Conservation (phyloP, 768 basidiomycete genomes). For the Trametes gibbosa region DNA sequence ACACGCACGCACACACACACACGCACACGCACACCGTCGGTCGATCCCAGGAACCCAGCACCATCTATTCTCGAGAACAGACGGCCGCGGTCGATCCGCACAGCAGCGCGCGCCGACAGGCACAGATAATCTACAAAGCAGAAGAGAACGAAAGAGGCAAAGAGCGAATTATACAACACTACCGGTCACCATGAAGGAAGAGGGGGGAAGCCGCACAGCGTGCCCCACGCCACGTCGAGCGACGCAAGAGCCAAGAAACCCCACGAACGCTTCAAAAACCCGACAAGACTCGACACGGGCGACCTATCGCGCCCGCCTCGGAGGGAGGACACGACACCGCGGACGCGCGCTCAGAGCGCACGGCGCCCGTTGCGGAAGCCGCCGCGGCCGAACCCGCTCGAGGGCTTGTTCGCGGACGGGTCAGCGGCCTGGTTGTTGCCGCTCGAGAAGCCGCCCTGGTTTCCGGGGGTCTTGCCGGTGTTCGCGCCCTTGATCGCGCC, state of each 20-base stretch:
- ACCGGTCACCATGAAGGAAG: background rate
- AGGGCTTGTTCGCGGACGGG: slow-evolving; percentile 1
- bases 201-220: background rate
- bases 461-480: slow-evolving; percentile 12
- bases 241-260: background rate
- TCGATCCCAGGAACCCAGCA: slow-evolving; percentile 13
- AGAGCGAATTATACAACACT: background rate
- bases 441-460: slow-evolving; percentile 16
- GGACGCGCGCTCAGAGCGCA: background rate
- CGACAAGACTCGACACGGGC: no score
- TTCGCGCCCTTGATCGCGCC: slow-evolving; percentile 18
- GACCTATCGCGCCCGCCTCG: background rate
- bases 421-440: background rate
- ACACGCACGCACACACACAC: background rate
- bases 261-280: background rate
- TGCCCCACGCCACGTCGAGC: slow-evolving; percentile 1
- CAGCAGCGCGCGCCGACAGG: slow-evolving; percentile 20
- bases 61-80: slow-evolving; percentile 11
- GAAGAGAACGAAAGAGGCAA: background rate
- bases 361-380: slow-evolving; percentile 6
- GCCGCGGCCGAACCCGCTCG: slow-evolving; percentile 1
- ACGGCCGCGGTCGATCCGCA: slow-evolving; percentile 14
- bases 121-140: background rate
- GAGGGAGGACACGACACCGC: background rate
- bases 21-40: background rate